A percentile compares a stretch with the other conserved stretches of the same genome.
Conservation (phyloP, 2,329 filamentous ascomycete species). For the Talaromyces marneffei region DNA sequence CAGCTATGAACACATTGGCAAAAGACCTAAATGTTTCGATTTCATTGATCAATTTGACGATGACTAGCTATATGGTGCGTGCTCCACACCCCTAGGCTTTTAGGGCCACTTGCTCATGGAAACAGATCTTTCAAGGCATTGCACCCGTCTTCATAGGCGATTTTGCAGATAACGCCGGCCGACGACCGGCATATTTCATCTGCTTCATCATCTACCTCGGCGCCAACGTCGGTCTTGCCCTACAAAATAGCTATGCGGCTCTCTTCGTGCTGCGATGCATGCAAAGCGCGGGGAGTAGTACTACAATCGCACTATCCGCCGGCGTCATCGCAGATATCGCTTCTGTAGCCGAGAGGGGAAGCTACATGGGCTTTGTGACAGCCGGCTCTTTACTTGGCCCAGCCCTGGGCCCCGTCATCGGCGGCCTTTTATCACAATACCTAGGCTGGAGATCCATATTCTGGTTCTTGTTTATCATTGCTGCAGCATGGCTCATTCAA, state of each 20-base stretch:
- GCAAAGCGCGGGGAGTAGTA: conserved; percentile 35
- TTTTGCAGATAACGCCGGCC: conserved; percentile 47
- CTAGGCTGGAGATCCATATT: conserved; percentile 39
- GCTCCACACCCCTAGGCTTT: conserved; percentile 26
- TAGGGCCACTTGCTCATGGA: conserved; percentile 41
- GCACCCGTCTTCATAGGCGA: conserved; percentile 49
- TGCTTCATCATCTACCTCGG: conserved; percentile 45
- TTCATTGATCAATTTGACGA: conserved; percentile 39
- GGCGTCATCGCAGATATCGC: conserved; percentile 38
- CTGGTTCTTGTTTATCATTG: conserved; percentile 47
- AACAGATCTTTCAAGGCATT: conserved; percentile 49
- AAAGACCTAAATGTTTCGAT: conserved; percentile 35
- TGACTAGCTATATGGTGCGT: conserved; percentile 48
- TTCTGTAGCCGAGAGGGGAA: conserved; percentile 34
- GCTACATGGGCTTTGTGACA: conserved; percentile 37
- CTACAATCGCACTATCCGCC: conserved; percentile 37
- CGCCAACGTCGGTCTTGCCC: conserved; percentile 36
- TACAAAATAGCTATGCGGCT: conserved; percentile 31
- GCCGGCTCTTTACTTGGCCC: conserved; percentile 30
- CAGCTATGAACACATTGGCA: conserved; percentile 39
- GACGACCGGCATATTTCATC: conserved; percentile 47
- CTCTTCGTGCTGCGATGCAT: conserved; percentile 34
- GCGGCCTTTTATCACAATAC: conserved; percentile 31
- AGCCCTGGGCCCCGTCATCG: conserved; percentile 32
- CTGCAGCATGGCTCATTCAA: conserved; percentile 32